Conservation (phyloP, 139 green algal species). For the Medakamo hakoo region DNA sequence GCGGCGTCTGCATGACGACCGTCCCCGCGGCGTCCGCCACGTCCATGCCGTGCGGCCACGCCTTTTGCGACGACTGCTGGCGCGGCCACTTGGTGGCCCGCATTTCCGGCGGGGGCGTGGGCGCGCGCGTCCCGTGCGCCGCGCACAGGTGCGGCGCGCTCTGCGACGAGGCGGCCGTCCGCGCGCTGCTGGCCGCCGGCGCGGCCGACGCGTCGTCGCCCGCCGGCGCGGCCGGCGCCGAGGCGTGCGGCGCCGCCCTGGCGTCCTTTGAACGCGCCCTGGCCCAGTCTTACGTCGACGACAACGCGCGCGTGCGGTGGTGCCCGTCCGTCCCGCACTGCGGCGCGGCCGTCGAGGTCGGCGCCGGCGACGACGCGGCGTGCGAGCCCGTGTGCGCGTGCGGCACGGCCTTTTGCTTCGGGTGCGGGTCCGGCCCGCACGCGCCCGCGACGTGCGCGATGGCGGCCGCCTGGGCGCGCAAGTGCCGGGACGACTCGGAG, state of each 20-base stretch:
- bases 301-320: slow-evolving; percentile 41
- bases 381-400: slow-evolving; percentile 43
- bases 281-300: slow-evolving; percentile 35
- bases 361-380: slow-evolving; percentile 48
- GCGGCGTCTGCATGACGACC: slow-evolving; percentile 40
- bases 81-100: slow-evolving; percentile 51
- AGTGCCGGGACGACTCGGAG: slow-evolving; percentile 72
- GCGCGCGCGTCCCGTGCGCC: slow-evolving; percentile 51
- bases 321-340: slow-evolving; percentile 53
- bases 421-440: slow-evolving; percentile 56
- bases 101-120: slow-evolving; percentile 54
- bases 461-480: slow-evolving; percentile 29
- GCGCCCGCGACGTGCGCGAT: slow-evolving; percentile 76
- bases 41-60: slow-evolving; percentile 66
- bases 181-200: background rate
- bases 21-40: slow-evolving; percentile 8
- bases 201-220: too few relatives aligned
- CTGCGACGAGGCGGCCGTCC: slow-evolving; percentile 57
- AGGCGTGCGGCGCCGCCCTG: too few relatives aligned
- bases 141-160: slow-evolving; percentile 43
- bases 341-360: slow-evolving; percentile 41
- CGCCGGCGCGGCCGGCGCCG: too few relatives aligned
- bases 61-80: slow-evolving; percentile 80
- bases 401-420: slow-evolving; percentile 70
- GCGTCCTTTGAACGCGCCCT: background rate